A percentile compares a stretch with the other conserved stretches of the same genome.
phyloP scores from a whole-genome alignment of 2,329 filamentous ascomycete genomes.

The Delphinella strobiligena region DNA sequence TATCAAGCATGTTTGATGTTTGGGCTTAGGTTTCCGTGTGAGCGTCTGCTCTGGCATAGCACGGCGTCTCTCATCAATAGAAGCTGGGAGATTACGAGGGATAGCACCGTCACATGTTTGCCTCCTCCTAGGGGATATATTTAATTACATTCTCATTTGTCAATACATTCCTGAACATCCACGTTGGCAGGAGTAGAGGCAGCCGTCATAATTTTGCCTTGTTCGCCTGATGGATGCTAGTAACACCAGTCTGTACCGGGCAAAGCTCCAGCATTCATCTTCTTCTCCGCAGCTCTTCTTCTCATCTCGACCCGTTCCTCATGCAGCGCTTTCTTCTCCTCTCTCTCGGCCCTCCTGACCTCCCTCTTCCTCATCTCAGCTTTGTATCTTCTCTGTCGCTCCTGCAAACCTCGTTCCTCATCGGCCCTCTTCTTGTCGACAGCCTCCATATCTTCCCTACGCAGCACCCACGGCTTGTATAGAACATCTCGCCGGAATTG shows the following conservation, averaged over 20 bases:
- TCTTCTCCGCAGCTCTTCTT: not conserved
- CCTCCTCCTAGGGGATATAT: no score
- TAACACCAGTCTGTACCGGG: not conserved
- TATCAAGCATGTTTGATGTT: no score
- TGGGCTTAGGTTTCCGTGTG: not conserved
- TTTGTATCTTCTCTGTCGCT: not conserved
- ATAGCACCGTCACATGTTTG: no score
- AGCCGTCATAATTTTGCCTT: no score
- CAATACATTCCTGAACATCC: no score
- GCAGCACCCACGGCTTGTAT: slow-evolving; percentile 41
- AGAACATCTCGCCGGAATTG: slow-evolving; percentile 39
- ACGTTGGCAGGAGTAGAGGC: no score
- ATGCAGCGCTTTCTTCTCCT: not conserved
- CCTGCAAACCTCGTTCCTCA: not conserved
- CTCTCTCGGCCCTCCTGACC: no score
- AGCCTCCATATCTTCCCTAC: slow-evolving; percentile 27
- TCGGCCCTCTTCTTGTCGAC: slow-evolving; percentile 26
- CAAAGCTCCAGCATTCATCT: not conserved
- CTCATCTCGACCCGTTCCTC: not conserved
- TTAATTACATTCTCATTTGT: no score
- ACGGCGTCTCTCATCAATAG: no score
- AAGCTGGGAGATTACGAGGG: no score
- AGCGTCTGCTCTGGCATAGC: no score
- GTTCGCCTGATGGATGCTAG: no score
- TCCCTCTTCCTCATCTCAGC: not conserved